phyloP scores from a whole-genome alignment of 805 yeast species.

The Komagataella mondaviorum region DNA sequence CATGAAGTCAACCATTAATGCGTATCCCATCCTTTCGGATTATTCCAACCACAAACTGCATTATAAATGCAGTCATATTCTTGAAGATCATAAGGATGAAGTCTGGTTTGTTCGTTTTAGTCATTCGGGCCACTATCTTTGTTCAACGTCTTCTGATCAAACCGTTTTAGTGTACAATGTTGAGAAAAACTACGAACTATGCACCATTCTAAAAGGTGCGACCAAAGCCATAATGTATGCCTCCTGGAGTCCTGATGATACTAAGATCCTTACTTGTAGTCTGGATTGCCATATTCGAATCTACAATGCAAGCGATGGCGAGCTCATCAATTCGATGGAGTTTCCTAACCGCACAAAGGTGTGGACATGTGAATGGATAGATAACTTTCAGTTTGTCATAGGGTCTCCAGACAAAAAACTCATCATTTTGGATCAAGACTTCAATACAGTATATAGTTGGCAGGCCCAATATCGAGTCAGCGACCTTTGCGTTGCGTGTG shows the following conservation, averaged over 20 bases:
- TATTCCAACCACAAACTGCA: constrained; percentile 24
- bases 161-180: constrained; percentile 56
- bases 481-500: constrained; percentile 53
- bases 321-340: constrained; percentile 8
- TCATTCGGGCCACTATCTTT: constrained; percentile 61
- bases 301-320: constrained; percentile 43
- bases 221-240: constrained; percentile 46
- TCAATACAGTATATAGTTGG: constrained; percentile 15
- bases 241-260: constrained; percentile 67
- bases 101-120: constrained; percentile 79
- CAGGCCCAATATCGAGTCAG: constrained; percentile 38
- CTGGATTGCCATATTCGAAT: constrained; percentile 57
- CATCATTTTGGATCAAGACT: constrained; percentile 26
- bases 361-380: constrained; percentile 59
- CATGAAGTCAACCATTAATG: not conserved
- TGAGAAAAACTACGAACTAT: constrained; percentile 24
- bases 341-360: constrained; percentile 16
- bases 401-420: constrained; percentile 70
- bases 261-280: constrained; percentile 54
- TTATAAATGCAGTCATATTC: constrained; percentile 26
- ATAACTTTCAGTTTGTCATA: constrained; percentile 39
- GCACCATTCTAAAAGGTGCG: constrained; percentile 27
- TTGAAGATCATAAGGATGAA: constrained; percentile 50
- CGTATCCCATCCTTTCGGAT: not conserved
- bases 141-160: constrained; percentile 65